Base-by-base conservation (phyloP, 2,329 filamentous ascomycete species). In the Tolypocladium tropicale region DNA sequence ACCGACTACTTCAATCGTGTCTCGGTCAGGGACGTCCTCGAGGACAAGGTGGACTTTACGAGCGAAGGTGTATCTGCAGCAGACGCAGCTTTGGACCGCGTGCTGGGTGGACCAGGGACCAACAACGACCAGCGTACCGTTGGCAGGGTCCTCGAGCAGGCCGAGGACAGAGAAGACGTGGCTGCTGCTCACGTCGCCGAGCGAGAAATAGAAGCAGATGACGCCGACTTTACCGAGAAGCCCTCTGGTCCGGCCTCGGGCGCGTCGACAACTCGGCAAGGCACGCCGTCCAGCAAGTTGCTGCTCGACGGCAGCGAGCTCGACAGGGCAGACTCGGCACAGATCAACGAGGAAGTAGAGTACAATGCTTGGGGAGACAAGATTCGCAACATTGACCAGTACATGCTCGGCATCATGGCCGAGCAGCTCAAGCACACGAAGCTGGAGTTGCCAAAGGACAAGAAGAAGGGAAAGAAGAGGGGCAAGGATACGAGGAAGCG, bases 1-100 rank as follows among this genome's bases (percentile, higher is more conserved):
- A 99, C 94, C 0, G 94, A 99, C 65, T 92, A 96, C 69, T 93
- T 96, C 72, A 91, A 91, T 64, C 90, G 87, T 64, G 77, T 89
- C 48, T 92, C 62, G 76, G 85, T 87, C 53, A 79, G 82, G 39
- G 88, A 90, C 58, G 85, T 89, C 53, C 76, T 90, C 30, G 81
- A 79, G 54, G 79, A 81, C 14, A 78, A 82, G 41, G 75, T 79
- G 0, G 82, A 85, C 58, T 67, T 68, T 1, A 70, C 65, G 32
- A 71, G 69, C 52, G 65, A 72, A 53, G 78, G 78, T 0, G 82
- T 88, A 57, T 85, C 87, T 25, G 88, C 89, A 53, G 89, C 89
- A 2, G 88, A 87, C 57, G 86, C 84, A 6, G 91, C 91, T 4
- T 89, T 96, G 81, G 91, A 96, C 64, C 82, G 89, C 28, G 88